A percentile compares a stretch with the other conserved stretches of the same genome.
These are phyloP conservation scores for Ogataea henricii DNA, from an alignment of 805 yeast species.

Conservation along the genomic window DNA sequence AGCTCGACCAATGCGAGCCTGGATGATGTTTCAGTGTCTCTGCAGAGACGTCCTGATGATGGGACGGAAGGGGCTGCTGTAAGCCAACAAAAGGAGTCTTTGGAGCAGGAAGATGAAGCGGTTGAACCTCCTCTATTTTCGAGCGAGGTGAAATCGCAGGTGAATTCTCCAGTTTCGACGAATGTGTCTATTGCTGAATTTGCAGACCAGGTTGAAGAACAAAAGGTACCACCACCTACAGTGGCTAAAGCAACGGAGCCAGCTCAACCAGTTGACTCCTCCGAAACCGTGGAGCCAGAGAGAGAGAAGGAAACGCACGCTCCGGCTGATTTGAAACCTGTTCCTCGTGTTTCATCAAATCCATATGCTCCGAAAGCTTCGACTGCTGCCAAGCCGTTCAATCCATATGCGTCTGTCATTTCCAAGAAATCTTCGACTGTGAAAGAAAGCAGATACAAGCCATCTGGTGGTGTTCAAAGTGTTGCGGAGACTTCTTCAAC, in stretches of 20 bases:
- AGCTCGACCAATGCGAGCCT: conserved; percentile 6
- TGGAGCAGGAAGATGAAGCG: background rate
- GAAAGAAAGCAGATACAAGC: conserved; percentile 18
- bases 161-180: conserved; percentile 2
- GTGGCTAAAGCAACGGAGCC: too few relatives aligned
- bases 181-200: background rate
- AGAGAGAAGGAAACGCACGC: background rate
- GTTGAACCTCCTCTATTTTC: conserved; percentile 6
- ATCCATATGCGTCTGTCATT: conserved; percentile 26
- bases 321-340: background rate
- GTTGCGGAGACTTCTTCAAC: conserved; percentile 6
- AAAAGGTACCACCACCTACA: too few relatives aligned
- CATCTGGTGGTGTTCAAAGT: conserved; percentile 4
- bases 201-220: background rate
- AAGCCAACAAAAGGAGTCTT: background rate
- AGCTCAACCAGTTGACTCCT: background rate
- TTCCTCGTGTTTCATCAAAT: conserved; percentile 1
- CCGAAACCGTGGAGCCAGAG: background rate
- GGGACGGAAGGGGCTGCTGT: background rate
- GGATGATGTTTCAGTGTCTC: conserved; percentile 4
- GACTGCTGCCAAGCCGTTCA: conserved; percentile 15
- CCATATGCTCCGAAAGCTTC: conserved; percentile 10
- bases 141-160: background rate
- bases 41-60: background rate
- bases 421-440: conserved; percentile 10